Percentiles rank a stretch among this genome's conserved stretches.
phyloP scores from a whole-genome alignment of 768 basidiomycete genomes.

The Podaxis mareebaensis region DNA sequence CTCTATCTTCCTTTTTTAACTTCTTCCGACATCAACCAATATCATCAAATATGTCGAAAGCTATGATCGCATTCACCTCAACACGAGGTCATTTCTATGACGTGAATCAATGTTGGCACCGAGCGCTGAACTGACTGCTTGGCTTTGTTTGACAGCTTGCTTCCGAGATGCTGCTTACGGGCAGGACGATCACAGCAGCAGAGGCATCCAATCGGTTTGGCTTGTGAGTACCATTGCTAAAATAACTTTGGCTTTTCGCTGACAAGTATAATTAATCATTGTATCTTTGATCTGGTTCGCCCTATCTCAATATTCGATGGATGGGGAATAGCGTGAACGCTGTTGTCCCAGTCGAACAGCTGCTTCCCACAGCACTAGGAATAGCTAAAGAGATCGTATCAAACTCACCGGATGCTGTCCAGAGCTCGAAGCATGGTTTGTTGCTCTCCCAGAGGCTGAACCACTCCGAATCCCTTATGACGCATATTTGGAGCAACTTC shows the following conservation, averaged over 20 bases:
- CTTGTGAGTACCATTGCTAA: constrained; percentile 54
- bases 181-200: constrained; percentile 62
- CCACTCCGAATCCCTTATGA: constrained; percentile 48
- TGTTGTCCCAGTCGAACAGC: constrained; percentile 56
- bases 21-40: background rate
- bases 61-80: background rate
- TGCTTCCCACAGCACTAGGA: constrained; percentile 61
- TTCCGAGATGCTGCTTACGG: constrained; percentile 75
- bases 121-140: constrained; percentile 4
- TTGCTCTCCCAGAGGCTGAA: constrained; percentile 54
- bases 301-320: constrained; percentile 6
- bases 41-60: constrained; percentile 5
- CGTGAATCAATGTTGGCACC: constrained; percentile 1
- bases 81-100: constrained; percentile 10
- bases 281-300: constrained; percentile 8
- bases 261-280: background rate
- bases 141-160: constrained; percentile 48
- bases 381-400: constrained; percentile 57
- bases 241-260: constrained; percentile 15
- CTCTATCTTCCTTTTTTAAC: background rate
- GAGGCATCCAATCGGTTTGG: constrained; percentile 72
- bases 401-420: constrained; percentile 81
- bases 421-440: constrained; percentile 72
- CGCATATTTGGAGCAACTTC: constrained; percentile 45
- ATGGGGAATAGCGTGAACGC: constrained; percentile 58